Base-by-base conservation (phyloP, 371 early-diverging fungal genomes). In the Dichotomocladium elegans region DNA sequence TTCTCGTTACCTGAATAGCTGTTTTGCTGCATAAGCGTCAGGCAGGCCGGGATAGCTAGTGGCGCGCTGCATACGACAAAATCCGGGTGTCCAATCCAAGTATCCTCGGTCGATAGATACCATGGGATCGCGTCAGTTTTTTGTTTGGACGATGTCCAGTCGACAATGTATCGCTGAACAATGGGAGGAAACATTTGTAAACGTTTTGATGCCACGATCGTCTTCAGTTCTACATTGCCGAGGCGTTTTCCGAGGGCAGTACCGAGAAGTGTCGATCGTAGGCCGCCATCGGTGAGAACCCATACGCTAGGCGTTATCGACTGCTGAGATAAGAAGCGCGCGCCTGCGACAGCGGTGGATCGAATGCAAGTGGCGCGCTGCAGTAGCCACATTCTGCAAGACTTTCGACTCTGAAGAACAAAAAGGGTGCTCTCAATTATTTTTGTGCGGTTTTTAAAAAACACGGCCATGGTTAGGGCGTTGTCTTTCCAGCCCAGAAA, bases 1-100 rank as follows among this genome's bases (percentile, higher is more conserved):
- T 29, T 8, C n/a, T n/a, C 4, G 11, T 43, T 68, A 71, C 72
- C 68, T 37, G 72, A 65, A 48, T 63, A 58, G 15, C 41, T 33
- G 15, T 50, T 65, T 44, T 54, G n/a, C 44, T 2, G 58, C 58
- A 12, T 54, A 47, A 8, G 57, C 22, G 65, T 35, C 22, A 64
- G 42, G 52, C 64, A 72, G 17, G 68, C 68, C 58, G 71, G 65
- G 30, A 74, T 54, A 14, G 72, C 62, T 35, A 62, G 47, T 21
- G 59, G 57, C 22, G 72, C 70, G 42, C 64, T 66, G 19, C 68
- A 44, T 29, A 74, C 44, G 41, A 70, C 48, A 42, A 63, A 74
- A 45, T 70, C 74, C 6, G 74, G 68, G 9, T 17, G 29, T 44
- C 27, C 59, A 24, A n/a, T 21, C 37, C 37, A 37, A 17, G 15